Conservation (phyloP, 2,329 filamentous ascomycete species). For the Alternaria sp. region DNA sequence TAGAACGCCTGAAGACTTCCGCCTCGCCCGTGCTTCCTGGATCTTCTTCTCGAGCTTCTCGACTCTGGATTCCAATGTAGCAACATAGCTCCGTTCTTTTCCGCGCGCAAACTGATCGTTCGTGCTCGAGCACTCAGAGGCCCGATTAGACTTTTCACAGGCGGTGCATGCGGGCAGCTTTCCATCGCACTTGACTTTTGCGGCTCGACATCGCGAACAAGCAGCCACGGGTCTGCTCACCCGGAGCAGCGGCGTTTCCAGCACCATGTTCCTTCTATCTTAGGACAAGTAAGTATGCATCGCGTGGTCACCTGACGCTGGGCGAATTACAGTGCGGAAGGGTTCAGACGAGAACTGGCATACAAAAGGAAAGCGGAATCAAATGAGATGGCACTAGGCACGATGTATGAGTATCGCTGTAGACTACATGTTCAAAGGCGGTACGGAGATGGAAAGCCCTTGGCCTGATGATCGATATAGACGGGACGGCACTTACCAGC, state of each 20-base stretch:
- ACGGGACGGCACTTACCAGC: constrained; percentile 26
- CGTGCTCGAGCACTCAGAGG: constrained; percentile 86
- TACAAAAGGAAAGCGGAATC: background rate
- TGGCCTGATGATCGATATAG: constrained; percentile 1
- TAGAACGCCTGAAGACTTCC: constrained; percentile 74
- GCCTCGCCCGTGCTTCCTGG: constrained; percentile 66
- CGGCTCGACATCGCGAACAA: constrained; percentile 81
- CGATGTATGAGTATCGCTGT: background rate
- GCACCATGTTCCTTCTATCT: constrained; percentile 49
- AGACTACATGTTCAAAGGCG: constrained; percentile 1
- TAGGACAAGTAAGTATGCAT: constrained; percentile 10
- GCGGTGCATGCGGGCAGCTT: constrained; percentile 94
- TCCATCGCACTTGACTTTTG: constrained; percentile 98
- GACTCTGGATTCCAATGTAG: constrained; percentile 88
- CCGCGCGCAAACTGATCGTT: constrained; percentile 96
- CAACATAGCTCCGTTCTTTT: constrained; percentile 96
- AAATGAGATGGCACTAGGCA: background rate
- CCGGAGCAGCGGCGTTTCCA: constrained; percentile 66
- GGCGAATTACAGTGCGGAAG: background rate
- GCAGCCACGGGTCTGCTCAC: constrained; percentile 81
- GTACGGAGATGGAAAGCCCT: constrained; percentile 4
- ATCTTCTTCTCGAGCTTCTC: constrained; percentile 86
- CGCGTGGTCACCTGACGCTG: background rate
- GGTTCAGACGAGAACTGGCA: background rate
- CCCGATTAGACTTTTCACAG: constrained; percentile 88